phyloP scores from a whole-genome alignment of 2,329 filamentous ascomycete genomes.

The Colletotrichum caudatum region DNA sequence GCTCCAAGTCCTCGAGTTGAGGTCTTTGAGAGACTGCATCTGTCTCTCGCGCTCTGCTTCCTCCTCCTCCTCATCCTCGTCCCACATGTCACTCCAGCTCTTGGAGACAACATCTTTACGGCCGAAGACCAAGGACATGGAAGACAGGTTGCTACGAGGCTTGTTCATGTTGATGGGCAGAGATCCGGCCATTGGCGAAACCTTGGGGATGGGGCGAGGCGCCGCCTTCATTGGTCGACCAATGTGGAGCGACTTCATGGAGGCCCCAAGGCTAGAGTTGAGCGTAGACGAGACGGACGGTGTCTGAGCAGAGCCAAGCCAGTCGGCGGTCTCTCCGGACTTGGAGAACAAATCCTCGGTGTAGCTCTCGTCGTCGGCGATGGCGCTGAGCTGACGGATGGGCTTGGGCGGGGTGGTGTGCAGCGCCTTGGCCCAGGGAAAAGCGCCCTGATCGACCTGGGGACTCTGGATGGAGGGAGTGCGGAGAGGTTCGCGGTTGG shows the following conservation, averaged over 20 bases:
- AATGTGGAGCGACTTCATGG: slow-evolving; percentile 79
- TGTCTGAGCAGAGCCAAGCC: slow-evolving; percentile 82
- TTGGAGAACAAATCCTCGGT: slow-evolving; percentile 87
- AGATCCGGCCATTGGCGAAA: slow-evolving; percentile 73
- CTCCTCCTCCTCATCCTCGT: slow-evolving; percentile 86
- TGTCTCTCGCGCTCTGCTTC: slow-evolving; percentile 74
- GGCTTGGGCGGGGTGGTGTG: slow-evolving; percentile 78
- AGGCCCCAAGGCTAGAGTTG: slow-evolving; percentile 84
- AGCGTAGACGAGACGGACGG: slow-evolving; percentile 87
- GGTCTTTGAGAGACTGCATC: slow-evolving; percentile 69
- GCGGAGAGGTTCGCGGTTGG: slow-evolving; percentile 93
- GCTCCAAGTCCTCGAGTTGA: slow-evolving; percentile 83
- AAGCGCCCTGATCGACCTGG: slow-evolving; percentile 81
- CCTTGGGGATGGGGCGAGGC: slow-evolving; percentile 63
- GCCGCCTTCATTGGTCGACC: slow-evolving; percentile 57
- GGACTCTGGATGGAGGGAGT: slow-evolving; percentile 96
- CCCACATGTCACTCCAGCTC: slow-evolving; percentile 99
- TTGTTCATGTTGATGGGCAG: slow-evolving; percentile 85
- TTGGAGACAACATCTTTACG: slow-evolving; percentile 87
- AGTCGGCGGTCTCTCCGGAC: slow-evolving; percentile 78
- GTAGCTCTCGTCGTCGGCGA: slow-evolving; percentile 83
- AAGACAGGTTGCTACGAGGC: slow-evolving; percentile 73
- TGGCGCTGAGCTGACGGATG: slow-evolving; percentile 87
- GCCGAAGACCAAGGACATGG: slow-evolving; percentile 84
- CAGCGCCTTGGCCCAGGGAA: slow-evolving; percentile 94